These are phyloP conservation scores for Pezicula rhizophila DNA, from an alignment of 2,329 filamentous ascomycete species.

Conservation along the genomic window DNA sequence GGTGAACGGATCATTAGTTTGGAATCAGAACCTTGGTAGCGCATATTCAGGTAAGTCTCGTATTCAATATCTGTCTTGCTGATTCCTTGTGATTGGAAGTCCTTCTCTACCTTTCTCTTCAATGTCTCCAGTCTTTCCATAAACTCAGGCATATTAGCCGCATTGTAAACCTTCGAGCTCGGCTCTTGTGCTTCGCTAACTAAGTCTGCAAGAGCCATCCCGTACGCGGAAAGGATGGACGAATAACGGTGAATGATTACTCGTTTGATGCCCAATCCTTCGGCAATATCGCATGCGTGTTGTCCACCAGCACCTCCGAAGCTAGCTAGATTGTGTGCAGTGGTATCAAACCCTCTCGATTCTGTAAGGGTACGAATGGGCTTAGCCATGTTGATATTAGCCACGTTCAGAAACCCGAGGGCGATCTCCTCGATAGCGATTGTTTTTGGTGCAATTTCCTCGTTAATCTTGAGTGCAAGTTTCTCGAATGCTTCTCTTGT, in stretches of 20 bases:
- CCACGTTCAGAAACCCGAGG: slow-evolving; percentile 69
- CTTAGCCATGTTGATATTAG: slow-evolving; percentile 84
- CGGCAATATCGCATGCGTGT: slow-evolving; percentile 59
- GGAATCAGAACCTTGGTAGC: slow-evolving; percentile 82
- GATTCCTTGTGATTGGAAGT: slow-evolving; percentile 72
- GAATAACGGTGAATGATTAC: not conserved
- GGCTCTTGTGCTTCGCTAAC: slow-evolving; percentile 85
- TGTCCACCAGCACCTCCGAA: slow-evolving; percentile 91
- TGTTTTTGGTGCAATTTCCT: slow-evolving; percentile 43
- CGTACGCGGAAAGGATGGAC: slow-evolving; percentile 66
- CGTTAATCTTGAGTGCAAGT: slow-evolving; percentile 70
- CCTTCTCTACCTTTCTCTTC: slow-evolving; percentile 54
- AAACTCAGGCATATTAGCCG: slow-evolving; percentile 31
- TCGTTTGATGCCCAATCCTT: not conserved
- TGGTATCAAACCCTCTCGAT: slow-evolving; percentile 83
- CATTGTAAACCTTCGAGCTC: slow-evolving; percentile 52
- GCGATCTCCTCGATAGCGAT: slow-evolving; percentile 56
- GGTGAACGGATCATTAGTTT: slow-evolving; percentile 82
- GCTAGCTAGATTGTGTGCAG: slow-evolving; percentile 77
- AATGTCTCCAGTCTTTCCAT: slow-evolving; percentile 53
- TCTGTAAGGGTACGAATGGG: slow-evolving; percentile 87
- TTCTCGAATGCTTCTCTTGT: slow-evolving; percentile 70
- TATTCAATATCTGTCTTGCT: slow-evolving; percentile 67
- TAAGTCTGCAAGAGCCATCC: slow-evolving; percentile 86
- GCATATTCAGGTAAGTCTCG: slow-evolving; percentile 88